These are phyloP conservation scores for Talaromyces sp. DNA, from an alignment of 2,329 filamentous ascomycete genomes.

Conservation along the genomic window DNA sequence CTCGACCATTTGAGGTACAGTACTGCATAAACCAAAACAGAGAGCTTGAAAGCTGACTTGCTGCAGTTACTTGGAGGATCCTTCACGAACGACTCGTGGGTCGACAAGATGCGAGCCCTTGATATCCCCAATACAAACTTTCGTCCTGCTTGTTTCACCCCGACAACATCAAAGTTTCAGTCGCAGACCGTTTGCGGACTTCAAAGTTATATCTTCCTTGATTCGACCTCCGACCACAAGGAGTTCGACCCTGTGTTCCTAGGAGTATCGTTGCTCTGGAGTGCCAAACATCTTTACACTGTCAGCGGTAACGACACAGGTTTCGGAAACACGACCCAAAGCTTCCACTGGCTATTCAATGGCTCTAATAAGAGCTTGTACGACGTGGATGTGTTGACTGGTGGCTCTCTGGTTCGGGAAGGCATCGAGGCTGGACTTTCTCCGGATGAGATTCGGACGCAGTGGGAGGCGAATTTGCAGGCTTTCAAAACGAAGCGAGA, in stretches of 20 bases:
- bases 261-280: constrained; percentile 16
- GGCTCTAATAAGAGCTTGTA: constrained; percentile 6
- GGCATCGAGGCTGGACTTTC: constrained; percentile 15
- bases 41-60: neutral
- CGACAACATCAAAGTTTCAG: constrained; percentile 16
- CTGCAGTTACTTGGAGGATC: constrained; percentile 15
- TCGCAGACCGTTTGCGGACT: constrained; percentile 16
- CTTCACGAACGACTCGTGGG: constrained; percentile 13
- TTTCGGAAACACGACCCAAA: constrained; percentile 17
- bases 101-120: constrained; percentile 8
- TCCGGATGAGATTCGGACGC: constrained; percentile 15
- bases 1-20: constrained; percentile 16
- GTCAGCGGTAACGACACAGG: constrained; percentile 4
- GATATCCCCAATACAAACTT: constrained; percentile 12
- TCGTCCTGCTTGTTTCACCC: constrained; percentile 16
- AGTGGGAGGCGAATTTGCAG: constrained; percentile 10
- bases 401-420: constrained; percentile 11
- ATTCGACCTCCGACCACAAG: constrained; percentile 1
- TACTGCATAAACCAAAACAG: neutral
- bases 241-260: constrained; percentile 14
- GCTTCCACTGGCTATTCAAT: constrained; percentile 19
- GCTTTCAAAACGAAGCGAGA: constrained; percentile 8
- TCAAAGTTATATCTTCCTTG: constrained; percentile 14
- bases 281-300: constrained; percentile 17
- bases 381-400: constrained; percentile 16